phyloP scores from a whole-genome alignment of 306 rosid genomes.

The Vigna mungo region DNA sequence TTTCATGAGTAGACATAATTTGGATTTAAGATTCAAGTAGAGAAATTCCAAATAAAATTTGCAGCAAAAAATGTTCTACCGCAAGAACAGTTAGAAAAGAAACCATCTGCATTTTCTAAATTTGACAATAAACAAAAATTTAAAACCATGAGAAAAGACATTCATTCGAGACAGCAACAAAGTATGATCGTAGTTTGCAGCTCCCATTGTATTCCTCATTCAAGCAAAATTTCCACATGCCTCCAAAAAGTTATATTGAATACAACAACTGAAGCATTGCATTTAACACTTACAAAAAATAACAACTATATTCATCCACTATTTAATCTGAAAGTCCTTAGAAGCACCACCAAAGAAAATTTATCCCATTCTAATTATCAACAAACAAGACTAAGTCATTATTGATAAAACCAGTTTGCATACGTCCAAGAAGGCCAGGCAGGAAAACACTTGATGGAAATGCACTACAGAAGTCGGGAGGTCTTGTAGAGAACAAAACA shows the following conservation, averaged over 20 bases:
- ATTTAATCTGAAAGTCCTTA: constrained; percentile 9
- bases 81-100: neutral
- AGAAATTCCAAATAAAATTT: constrained; percentile 14
- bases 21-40: neutral
- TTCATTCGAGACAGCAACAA: constrained; percentile 31
- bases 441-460: constrained; percentile 18
- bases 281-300: constrained; percentile 9
- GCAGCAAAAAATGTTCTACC: neutral
- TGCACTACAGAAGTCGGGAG: constrained; percentile 4
- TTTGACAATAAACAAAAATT: neutral
- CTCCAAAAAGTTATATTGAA: constrained; percentile 4
- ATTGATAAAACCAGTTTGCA: neutral
- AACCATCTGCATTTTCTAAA: constrained; percentile 26
- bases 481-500: constrained; percentile 13
- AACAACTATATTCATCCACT: constrained; percentile 21
- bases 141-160: neutral
- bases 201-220: neutral
- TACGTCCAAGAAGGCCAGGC: constrained; percentile 20
- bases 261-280: neutral
- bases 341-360: constrained; percentile 4
- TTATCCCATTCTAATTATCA: constrained; percentile 4
- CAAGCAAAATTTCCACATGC: constrained; percentile 9
- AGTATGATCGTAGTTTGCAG: constrained; percentile 14
- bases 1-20: constrained; percentile 18
- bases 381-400: constrained; percentile 23